These are phyloP conservation scores for Boletus rubescentipes DNA, from an alignment of 768 basidiomycete species.

Conservation along the genomic window DNA sequence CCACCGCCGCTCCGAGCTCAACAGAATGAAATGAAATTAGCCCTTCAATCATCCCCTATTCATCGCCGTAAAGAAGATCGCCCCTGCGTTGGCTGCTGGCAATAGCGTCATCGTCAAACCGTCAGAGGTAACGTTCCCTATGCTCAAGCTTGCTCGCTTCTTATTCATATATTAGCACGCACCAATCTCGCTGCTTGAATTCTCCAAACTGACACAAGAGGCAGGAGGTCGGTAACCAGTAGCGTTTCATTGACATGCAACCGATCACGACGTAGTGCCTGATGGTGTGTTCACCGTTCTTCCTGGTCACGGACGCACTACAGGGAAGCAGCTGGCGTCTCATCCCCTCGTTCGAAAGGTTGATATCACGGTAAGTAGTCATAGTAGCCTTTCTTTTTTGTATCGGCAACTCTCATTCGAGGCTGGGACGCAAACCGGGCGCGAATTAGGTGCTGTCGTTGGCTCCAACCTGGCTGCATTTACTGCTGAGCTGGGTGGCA, in stretches of 20 bases:
- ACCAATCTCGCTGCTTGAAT: constrained; percentile 77
- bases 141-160: not conserved
- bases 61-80: constrained; percentile 87
- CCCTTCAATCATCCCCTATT: constrained; percentile 90
- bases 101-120: constrained; percentile 84
- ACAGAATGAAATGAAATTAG: constrained; percentile 34
- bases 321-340: constrained; percentile 63
- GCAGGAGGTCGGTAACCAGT: constrained; percentile 57
- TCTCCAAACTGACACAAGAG: constrained; percentile 59
- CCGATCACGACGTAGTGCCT: constrained; percentile 54
- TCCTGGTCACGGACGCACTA: constrained; percentile 65
- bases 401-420: constrained; percentile 25
- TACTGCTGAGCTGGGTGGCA: constrained; percentile 86
- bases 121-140: constrained; percentile 52
- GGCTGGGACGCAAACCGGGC: constrained; percentile 80
- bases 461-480: constrained; percentile 72
- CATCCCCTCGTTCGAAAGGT: constrained; percentile 74
- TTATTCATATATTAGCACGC: constrained; percentile 49
- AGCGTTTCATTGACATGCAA: not conserved
- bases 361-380: constrained; percentile 68
- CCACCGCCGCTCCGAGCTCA: not conserved
- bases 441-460: constrained; percentile 68
- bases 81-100: constrained; percentile 80
- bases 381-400: not conserved
- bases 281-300: constrained; percentile 69